Evolutionary conservation across 2,329 filamentous ascomycete species (phyloP), one percentile per base, ranked within the genome.

Genomic region (Colletotrichum spaethianum): DNA sequence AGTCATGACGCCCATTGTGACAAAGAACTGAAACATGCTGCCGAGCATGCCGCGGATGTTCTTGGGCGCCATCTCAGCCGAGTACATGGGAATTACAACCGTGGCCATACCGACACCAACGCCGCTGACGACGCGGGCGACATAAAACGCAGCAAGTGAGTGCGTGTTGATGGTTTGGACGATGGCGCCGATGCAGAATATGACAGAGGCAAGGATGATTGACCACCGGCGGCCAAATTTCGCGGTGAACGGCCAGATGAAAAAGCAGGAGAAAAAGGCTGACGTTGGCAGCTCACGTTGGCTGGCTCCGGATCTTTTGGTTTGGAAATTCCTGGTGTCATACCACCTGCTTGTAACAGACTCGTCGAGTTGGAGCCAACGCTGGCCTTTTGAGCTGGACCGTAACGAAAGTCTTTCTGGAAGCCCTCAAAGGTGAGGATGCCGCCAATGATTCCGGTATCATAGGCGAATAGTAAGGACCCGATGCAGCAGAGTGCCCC

Each of bases 21-120:
- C 83, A 76, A 85, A 83, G 77, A 83, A 82, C 73, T 86, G 84
- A 73, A 86, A 86, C 76, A 85, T 80, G 74, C 79, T 81, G 48
- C 82, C 83, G 7, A 86, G 79, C 46, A 79, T 77, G 12, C 83
- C 85, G 50, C 85, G 82, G 48, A 86, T 80, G 28, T 83, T 76
- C 64, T 85, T 86, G 20, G 86, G 86, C 0, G 83, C 80, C 81
- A 85, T 84, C 77, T 87, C 85, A 28, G 81, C 80, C 33, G 78
- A 80, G 75, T 82, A 86, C 76, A 86, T 83, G 59, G 85, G 85
- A n/a, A 86, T 83, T 46, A 85, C 80, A 63, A 83, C 82, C 3
- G 82, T 83, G 11, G 82, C 80, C 62, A 82, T 78, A 12, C 83
- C 83, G 6, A 84, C 78, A 38, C 83, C 80, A 18, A 82, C 72